A percentile compares a stretch with the other conserved stretches of the same genome.
These are phyloP conservation scores for Calonectria ilicicola DNA, from an alignment of 2,329 filamentous ascomycete genomes.

Conservation along the genomic window DNA sequence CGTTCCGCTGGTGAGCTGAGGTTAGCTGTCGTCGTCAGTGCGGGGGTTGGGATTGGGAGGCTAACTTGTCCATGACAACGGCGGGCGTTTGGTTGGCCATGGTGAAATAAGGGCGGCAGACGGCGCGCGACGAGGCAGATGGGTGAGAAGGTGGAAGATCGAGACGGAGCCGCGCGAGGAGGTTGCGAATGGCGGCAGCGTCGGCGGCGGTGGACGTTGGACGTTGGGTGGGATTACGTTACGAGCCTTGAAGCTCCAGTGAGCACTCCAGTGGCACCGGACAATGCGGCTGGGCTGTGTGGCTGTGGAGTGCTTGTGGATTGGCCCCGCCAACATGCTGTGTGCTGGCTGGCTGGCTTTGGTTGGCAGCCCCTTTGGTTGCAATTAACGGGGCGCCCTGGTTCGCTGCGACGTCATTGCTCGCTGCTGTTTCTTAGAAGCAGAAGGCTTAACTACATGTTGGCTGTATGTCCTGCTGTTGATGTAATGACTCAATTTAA, in stretches of 20 bases:
- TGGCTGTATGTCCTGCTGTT: background rate
- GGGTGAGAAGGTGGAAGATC: constrained; percentile 18
- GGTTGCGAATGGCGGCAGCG: constrained; percentile 36
- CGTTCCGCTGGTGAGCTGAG: constrained; percentile 80
- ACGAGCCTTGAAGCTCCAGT: constrained; percentile 43
- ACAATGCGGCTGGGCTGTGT: constrained; percentile 35
- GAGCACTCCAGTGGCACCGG: constrained; percentile 10
- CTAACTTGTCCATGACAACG: constrained; percentile 99
- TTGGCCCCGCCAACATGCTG: constrained; percentile 37
- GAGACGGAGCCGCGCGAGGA: constrained; percentile 30
- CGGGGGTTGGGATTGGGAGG: constrained; percentile 53
- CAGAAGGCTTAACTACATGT: background rate
- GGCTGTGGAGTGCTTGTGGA: constrained; percentile 35
- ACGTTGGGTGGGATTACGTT: constrained; percentile 43
- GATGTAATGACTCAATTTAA: background rate
- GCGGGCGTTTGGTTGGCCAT: constrained; percentile 99
- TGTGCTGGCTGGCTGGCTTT: constrained; percentile 14
- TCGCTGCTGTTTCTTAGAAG: background rate
- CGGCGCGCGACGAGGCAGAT: constrained; percentile 31
- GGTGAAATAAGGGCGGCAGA: constrained; percentile 41
- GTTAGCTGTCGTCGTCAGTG: constrained; percentile 47
- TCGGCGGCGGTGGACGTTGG: constrained; percentile 36
- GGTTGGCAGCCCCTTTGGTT: constrained; percentile 9
- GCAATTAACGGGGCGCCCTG: constrained; percentile 23
- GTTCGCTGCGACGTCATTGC: constrained; percentile 19